These are phyloP conservation scores for Iberis amara DNA, from an alignment of 441 rosid genomes.

Conservation along the genomic window DNA sequence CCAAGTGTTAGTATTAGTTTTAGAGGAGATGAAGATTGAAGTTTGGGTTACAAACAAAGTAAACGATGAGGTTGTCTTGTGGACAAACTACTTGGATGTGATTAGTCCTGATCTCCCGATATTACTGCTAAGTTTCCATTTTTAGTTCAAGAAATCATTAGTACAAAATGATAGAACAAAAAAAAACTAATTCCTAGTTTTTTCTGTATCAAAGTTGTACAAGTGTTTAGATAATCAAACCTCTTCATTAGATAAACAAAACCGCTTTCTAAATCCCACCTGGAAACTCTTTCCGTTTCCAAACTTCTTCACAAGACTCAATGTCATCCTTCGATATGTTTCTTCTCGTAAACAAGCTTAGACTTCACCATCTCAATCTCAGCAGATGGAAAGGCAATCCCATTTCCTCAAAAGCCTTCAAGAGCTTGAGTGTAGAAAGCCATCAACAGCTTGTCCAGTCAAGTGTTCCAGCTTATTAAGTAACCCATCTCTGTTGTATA, in stretches of 20 bases:
- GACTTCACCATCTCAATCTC: constrained; percentile 87
- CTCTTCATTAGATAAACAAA: too few relatives aligned
- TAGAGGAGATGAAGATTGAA: constrained; percentile 23
- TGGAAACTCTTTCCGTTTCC: constrained; percentile 54
- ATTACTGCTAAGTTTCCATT: too few relatives aligned
- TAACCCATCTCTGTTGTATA: constrained; percentile 56
- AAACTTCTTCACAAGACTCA: constrained; percentile 78
- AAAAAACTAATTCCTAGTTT: too few relatives aligned
- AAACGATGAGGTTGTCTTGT: constrained; percentile 17
- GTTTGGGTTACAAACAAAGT: constrained; percentile 26
- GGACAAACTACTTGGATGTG: constrained; percentile 23
- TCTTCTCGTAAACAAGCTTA: constrained; percentile 63
- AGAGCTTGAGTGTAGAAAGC: constrained; percentile 75
- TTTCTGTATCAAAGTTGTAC: constrained; percentile 6
- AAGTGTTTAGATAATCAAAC: constrained; percentile 18
- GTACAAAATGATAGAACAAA: too few relatives aligned
- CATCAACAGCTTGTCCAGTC: constrained; percentile 64
- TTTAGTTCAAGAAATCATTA: constrained; percentile 14
- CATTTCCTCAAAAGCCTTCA: constrained; percentile 66
- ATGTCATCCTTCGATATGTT: constrained; percentile 60
- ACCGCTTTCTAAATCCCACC: too few relatives aligned
- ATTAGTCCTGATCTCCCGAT: constrained; percentile 17
- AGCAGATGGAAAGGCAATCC: constrained; percentile 57
- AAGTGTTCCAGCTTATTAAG: constrained; percentile 73
- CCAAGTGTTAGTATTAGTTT: constrained; percentile 22